phyloP scores from a whole-genome alignment of 352 stramenopile species.

The Pythium utonaiense region DNA sequence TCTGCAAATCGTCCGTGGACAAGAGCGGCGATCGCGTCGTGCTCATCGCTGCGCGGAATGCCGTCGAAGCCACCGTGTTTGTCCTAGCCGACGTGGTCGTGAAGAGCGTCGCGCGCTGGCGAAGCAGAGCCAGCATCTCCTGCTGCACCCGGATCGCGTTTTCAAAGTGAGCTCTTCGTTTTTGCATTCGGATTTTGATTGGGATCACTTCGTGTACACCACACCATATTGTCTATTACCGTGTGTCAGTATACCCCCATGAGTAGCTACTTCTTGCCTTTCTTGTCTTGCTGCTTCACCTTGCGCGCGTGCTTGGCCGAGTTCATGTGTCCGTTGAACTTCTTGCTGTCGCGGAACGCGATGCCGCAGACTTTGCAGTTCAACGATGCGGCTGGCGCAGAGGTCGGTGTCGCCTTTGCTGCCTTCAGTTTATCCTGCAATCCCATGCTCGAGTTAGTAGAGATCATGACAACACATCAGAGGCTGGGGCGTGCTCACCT shows the following conservation, averaged over 20 bases:
- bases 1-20: constrained; percentile 48
- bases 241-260: not conserved
- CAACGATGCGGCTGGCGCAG: constrained; percentile 20
- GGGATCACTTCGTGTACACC: not conserved
- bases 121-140: constrained; percentile 15
- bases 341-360: constrained; percentile 63
- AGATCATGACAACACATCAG: too few relatives aligned
- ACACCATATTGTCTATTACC: constrained; percentile 2
- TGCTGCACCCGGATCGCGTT: not conserved
- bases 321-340: constrained; percentile 86
- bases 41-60: constrained; percentile 2
- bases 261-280: constrained; percentile 8
- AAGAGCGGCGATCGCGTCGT: constrained; percentile 41
- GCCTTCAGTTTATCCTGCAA: constrained; percentile 21
- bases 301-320: constrained; percentile 80
- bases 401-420: not conserved
- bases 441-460: too few relatives aligned
- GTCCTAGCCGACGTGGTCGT: not conserved
- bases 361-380: constrained; percentile 54
- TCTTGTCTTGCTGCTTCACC: constrained; percentile 59
- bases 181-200: not conserved
- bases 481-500: too few relatives aligned
- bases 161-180: not conserved
- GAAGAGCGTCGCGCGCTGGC: constrained; percentile 7
- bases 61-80: constrained; percentile 12